phyloP scores from a whole-genome alignment of 495 filamentous ascomycete species.

The Aspergillus carlsbadensis region DNA sequence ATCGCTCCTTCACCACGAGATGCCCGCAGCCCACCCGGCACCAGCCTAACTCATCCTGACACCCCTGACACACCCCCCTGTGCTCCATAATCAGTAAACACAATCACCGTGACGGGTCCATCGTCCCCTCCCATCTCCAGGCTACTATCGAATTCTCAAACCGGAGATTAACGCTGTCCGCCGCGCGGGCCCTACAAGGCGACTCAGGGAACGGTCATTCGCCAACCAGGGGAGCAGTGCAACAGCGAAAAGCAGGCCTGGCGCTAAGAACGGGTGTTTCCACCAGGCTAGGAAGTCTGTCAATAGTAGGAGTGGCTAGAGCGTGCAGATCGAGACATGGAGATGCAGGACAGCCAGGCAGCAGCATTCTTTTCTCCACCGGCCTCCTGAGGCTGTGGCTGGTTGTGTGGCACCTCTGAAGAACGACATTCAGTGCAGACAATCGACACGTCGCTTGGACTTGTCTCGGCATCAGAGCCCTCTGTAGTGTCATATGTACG shows the following conservation, averaged over 20 bases:
- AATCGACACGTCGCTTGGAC: not conserved
- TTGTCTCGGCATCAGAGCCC: no score
- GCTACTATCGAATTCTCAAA: not conserved
- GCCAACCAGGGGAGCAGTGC: not conserved
- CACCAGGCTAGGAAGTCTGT: slow-evolving; percentile 12
- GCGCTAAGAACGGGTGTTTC: slow-evolving; percentile 12
- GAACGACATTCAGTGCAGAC: not conserved
- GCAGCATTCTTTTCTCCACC: slow-evolving; percentile 13
- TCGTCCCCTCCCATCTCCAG: not conserved
- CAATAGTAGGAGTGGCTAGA: slow-evolving; percentile 16
- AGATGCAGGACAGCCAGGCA: slow-evolving; percentile 17
- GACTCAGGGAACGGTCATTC: slow-evolving; percentile 4
- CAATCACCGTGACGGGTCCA: not conserved
- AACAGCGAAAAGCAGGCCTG: not conserved
- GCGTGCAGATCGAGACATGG: slow-evolving; percentile 13
- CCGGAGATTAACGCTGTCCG: not conserved
- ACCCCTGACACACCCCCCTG: not conserved
- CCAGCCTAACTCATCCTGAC: no score
- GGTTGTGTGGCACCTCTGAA: not conserved
- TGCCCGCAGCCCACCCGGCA: no score
- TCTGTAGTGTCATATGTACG: no score
- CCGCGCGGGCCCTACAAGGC: not conserved
- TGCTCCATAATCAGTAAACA: not conserved
- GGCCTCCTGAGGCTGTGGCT: not conserved
- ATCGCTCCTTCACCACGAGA: no score